These are phyloP conservation scores for Trichomonas tenax DNA, from an alignment of 208 protist genomes.

Conservation along the genomic window DNA sequence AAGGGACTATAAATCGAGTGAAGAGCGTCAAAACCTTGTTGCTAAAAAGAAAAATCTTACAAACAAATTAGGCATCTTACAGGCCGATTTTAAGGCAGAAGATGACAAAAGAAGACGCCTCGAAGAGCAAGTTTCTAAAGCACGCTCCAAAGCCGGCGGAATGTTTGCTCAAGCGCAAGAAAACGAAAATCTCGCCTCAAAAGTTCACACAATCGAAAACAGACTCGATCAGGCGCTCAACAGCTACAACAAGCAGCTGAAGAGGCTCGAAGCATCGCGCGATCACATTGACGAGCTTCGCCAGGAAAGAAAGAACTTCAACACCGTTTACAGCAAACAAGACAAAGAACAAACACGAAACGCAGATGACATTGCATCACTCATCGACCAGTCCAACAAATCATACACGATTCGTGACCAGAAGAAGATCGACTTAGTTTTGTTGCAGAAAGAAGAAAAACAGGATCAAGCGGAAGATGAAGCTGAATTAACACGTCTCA, in stretches of 20 bases:
- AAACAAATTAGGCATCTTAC: slow-evolving; percentile 1
- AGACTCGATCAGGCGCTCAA: background rate
- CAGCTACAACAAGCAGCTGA: background rate
- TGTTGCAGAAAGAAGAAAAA: background rate
- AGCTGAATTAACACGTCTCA: background rate
- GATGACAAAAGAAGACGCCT: background rate
- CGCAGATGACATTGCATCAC: background rate
- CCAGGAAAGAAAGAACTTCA: background rate
- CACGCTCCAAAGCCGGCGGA: background rate
- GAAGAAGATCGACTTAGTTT: background rate
- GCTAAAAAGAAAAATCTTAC: background rate
- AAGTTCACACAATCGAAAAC: background rate
- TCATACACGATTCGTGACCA: background rate
- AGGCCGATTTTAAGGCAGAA: background rate
- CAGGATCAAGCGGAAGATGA: background rate
- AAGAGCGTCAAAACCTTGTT: background rate
- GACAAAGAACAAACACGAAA: background rate
- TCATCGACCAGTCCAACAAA: background rate
- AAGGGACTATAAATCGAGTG: background rate
- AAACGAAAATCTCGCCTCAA: background rate
- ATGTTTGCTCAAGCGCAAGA: background rate
- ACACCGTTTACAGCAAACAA: background rate
- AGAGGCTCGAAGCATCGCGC: background rate
- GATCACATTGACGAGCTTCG: background rate
- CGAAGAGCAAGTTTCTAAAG: slow-evolving; percentile 11